These are phyloP conservation scores for Xylariaceae sp. DNA, from an alignment of 2,329 filamentous ascomycete genomes.

Conservation along the genomic window DNA sequence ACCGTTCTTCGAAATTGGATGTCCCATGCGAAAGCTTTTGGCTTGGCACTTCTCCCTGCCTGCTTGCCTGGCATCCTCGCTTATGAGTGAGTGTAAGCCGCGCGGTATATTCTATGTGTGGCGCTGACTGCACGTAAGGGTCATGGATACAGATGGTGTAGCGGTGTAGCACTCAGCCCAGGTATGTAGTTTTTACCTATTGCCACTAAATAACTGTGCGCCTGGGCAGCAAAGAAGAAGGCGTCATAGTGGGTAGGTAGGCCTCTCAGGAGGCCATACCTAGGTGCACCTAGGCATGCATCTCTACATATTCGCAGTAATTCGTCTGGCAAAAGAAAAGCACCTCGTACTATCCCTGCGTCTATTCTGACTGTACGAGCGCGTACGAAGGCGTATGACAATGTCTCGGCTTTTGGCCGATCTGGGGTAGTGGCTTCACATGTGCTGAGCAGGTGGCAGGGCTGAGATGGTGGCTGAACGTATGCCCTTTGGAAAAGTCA, in stretches of 20 bases:
- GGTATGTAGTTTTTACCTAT: neutral
- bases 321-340: neutral
- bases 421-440: constrained; percentile 5
- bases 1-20: neutral
- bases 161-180: constrained; percentile 1
- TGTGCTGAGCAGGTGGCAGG: neutral
- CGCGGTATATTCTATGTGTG: neutral
- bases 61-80: neutral
- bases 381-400: neutral
- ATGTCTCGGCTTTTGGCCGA: constrained; percentile 6
- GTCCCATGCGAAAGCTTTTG: neutral
- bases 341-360: no score
- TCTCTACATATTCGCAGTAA: neutral
- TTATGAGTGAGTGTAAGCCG: neutral
- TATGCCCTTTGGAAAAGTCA: neutral
- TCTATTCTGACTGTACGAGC: neutral
- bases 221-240: no score
- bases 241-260: no score
- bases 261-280: constrained; percentile 4
- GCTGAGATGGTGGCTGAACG: neutral
- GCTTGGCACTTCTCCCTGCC: neutral
- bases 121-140: neutral
- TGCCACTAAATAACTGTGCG: neutral
- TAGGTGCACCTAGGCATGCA: no score
- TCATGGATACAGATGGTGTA: neutral